phyloP scores from a whole-genome alignment of 352 stramenopile genomes.

The Thalassiosira hispida region DNA sequence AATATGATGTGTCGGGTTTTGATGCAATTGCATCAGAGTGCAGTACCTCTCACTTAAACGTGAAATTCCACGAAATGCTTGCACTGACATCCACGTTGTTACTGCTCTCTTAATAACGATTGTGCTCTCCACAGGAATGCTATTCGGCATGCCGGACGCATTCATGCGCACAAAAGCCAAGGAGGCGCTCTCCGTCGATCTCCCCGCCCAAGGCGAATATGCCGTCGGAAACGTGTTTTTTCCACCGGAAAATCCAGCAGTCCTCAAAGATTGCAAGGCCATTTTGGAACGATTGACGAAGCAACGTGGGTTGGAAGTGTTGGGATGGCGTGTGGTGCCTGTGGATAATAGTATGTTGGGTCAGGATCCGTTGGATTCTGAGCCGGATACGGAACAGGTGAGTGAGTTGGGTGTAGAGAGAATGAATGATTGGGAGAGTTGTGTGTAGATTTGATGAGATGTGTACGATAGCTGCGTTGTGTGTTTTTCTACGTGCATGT shows the following conservation, averaged over 20 bases:
- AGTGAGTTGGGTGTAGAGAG: neutral
- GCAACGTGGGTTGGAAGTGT: constrained; percentile 88
- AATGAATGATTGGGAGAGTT: neutral
- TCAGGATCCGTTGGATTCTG: constrained; percentile 91
- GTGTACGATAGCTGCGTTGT: too few relatives aligned
- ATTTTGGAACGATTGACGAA: constrained; percentile 84
- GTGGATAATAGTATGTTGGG: constrained; percentile 93
- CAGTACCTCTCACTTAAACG: neutral
- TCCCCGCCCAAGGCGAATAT: constrained; percentile 88
- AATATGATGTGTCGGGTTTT: neutral
- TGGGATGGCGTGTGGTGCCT: constrained; percentile 93
- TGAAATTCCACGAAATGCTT: too few relatives aligned
- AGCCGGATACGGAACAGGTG: constrained; percentile 92
- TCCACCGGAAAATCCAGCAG: constrained; percentile 78
- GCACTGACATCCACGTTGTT: too few relatives aligned
- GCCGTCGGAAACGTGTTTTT: constrained; percentile 93
- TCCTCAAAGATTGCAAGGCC: constrained; percentile 70
- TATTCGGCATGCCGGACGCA: constrained; percentile 95
- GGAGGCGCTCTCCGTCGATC: constrained; percentile 85
- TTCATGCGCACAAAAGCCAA: constrained; percentile 90
- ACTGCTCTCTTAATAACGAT: too few relatives aligned
- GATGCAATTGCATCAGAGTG: neutral
- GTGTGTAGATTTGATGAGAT: neutral
- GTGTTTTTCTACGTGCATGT: too few relatives aligned
- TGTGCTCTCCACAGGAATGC: constrained; percentile 93